Evolutionary conservation across 345 rosid species (phyloP).

Genomic region (Diplotaxis tenuifolia): DNA sequence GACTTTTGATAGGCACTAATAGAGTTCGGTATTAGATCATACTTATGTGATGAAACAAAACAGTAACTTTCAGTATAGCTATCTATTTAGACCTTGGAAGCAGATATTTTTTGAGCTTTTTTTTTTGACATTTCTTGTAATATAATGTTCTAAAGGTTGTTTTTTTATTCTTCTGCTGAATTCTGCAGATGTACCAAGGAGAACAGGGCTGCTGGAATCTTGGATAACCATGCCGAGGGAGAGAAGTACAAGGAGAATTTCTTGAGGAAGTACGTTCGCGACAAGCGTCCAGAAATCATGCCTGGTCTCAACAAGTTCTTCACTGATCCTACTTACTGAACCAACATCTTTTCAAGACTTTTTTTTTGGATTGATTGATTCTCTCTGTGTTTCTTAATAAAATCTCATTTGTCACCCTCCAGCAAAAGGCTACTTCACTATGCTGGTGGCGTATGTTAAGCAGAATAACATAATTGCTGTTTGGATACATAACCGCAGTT

Average conservation of each 20-base stretch:
- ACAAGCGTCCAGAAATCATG: conserved; percentile 85
- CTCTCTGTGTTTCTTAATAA: background rate
- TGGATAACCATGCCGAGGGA: conserved; percentile 89
- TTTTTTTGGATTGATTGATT: background rate
- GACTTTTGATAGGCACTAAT: too few species aligned
- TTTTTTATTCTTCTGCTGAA: background rate
- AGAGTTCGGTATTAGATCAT: background rate
- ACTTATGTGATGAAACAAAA: background rate
- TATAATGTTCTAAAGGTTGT: background rate
- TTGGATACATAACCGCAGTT: background rate
- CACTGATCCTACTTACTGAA: conserved; percentile 61
- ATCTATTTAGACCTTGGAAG: background rate
- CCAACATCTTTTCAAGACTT: background rate
- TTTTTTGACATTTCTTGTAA: background rate
- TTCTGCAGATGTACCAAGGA: conserved; percentile 51
- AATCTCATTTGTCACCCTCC: conserved; percentile 9
- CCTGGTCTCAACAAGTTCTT: conserved; percentile 84
- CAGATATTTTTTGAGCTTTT: background rate
- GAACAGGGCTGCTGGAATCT: conserved; percentile 81
- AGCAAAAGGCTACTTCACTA: background rate
- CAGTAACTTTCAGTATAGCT: background rate
- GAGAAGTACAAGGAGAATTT: conserved; percentile 72
- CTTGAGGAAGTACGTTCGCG: conserved; percentile 70
- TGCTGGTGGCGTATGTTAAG: conserved; percentile 15
- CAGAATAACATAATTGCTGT: conserved; percentile 12